Evolutionary conservation across 306 rosid genomes (phyloP).

Genomic region (apple (Malus domestica)): ASM211411v1 NC_041805.1:29735501-29736000

Average conservation of each 20-base stretch:
- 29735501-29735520: conserved; percentile 33
- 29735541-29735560: conserved; percentile 34
- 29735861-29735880: conserved; percentile 39
- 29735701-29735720: conserved; percentile 31
- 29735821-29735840: conserved; percentile 38
- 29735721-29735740: conserved; percentile 32
- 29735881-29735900: neutral
- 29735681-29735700: conserved; percentile 29
- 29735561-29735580: conserved; percentile 19
- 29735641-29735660: conserved; percentile 43
- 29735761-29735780: conserved; percentile 81
- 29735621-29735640: conserved; percentile 39
- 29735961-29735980: conserved; percentile 6
- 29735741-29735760: conserved; percentile 34
- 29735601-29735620: conserved; percentile 36
- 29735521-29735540: conserved; percentile 30
- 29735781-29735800: conserved; percentile 43
- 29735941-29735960: neutral
- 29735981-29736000: neutral
- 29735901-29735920: neutral
- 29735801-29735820: conserved; percentile 32
- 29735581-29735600: conserved; percentile 25
- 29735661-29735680: conserved; percentile 32
- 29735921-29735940: neutral
- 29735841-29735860: conserved; percentile 62